phyloP scores from a whole-genome alignment of 106 monocot genomes.

The Phalaenopsis aphrodite region DNA sequence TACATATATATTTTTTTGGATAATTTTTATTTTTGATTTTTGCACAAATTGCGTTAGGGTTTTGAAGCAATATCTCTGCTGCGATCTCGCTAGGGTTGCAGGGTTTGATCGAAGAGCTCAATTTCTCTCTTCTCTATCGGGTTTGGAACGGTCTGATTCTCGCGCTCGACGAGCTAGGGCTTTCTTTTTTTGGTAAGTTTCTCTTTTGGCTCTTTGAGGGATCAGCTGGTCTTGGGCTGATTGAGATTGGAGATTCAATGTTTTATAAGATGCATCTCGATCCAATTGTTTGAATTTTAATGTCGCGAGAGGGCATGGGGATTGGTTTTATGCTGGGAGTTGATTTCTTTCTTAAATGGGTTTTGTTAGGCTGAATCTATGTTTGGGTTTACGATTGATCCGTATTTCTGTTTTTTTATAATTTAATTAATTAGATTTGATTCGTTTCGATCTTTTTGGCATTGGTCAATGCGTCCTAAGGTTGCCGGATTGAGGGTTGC shows the following conservation, averaged over 20 bases:
- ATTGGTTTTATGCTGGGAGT: not conserved
- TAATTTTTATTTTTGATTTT: not conserved
- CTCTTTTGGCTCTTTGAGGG: not conserved
- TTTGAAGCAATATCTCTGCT: not conserved
- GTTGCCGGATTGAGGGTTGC: not conserved
- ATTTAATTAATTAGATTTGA: not conserved
- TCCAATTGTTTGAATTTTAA: not conserved
- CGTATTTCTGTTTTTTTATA: not conserved
- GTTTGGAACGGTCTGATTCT: not conserved
- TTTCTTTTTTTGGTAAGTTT: not conserved
- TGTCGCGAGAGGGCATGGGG: not conserved
- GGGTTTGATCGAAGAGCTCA: not conserved
- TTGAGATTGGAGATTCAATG: not conserved
- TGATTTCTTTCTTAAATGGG: not conserved
- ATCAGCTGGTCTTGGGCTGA: not conserved
- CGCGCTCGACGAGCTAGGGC: slow-evolving; percentile 2
- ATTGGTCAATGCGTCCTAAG: not conserved
- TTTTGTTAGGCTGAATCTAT: not conserved
- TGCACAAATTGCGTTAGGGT: slow-evolving; percentile 4
- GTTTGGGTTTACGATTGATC: not conserved
- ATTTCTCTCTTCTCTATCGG: not conserved
- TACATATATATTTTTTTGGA: not conserved
- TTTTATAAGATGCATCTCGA: not conserved
- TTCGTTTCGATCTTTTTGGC: not conserved
- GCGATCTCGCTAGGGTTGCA: not conserved